These are phyloP conservation scores for Perilla frutescens DNA, from an alignment of 257 asterid species.

Conservation along the genomic window DNA sequence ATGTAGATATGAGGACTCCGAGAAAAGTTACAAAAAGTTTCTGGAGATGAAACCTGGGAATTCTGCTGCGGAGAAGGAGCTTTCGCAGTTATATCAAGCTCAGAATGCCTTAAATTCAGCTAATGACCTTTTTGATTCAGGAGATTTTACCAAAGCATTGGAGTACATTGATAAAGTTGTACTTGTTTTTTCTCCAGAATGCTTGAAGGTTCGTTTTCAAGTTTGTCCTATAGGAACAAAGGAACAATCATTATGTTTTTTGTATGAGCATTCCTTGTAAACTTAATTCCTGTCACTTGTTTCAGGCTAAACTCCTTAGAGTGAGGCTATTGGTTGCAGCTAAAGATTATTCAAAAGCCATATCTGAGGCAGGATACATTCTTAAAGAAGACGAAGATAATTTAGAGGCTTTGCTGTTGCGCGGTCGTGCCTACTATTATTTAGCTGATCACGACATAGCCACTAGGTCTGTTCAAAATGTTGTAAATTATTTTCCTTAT, in stretches of 20 bases:
- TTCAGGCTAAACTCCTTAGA: constrained; percentile 87
- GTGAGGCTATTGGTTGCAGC: constrained; percentile 65
- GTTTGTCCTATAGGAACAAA: not conserved
- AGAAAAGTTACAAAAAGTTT: constrained; percentile 71
- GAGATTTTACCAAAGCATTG: constrained; percentile 69
- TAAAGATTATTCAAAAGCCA: constrained; percentile 81
- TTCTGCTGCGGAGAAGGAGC: constrained; percentile 86
- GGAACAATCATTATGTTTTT: not conserved
- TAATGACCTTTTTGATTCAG: constrained; percentile 60
- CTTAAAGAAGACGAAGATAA: constrained; percentile 89
- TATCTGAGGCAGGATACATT: constrained; percentile 80
- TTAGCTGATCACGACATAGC: constrained; percentile 97
- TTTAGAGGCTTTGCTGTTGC: constrained; percentile 83
- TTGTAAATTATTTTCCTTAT: constrained; percentile 18
- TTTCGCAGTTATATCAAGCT: constrained; percentile 81
- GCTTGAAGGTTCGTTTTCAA: constrained; percentile 64
- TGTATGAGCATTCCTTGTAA: not conserved
- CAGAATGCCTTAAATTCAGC: constrained; percentile 78
- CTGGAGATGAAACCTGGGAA: constrained; percentile 79
- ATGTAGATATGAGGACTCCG: constrained; percentile 90
- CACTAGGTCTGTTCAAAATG: constrained; percentile 52
- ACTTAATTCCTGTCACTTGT: constrained; percentile 11
- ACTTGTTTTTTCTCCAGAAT: constrained; percentile 92
- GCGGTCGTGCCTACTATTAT: constrained; percentile 94
- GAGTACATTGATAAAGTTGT: constrained; percentile 81